These are phyloP conservation scores for Candida sp. DNA, from an alignment of 1,139 yeast genomes.

Conservation along the genomic window DNA sequence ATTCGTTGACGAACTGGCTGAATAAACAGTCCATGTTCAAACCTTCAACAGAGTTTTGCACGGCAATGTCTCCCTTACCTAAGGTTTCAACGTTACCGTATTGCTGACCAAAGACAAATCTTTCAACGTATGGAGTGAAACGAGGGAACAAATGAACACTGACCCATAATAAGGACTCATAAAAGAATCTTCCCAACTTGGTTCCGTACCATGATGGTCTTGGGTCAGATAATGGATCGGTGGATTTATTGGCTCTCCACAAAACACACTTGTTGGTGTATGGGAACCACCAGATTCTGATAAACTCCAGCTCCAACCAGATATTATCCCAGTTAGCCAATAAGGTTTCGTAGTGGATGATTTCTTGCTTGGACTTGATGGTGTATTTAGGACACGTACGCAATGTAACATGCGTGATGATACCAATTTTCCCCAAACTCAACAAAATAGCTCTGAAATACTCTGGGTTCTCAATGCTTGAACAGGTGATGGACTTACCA, in stretches of 20 bases:
- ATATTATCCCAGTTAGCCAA: slow-evolving; percentile 69
- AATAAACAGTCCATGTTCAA: slow-evolving; percentile 96
- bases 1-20: slow-evolving; percentile 94
- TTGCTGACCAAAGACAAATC: slow-evolving; percentile 83
- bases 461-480: slow-evolving; percentile 68
- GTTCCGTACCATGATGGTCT: slow-evolving; percentile 89
- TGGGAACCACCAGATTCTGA: slow-evolving; percentile 98
- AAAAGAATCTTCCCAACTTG: slow-evolving; percentile 72
- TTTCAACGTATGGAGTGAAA: slow-evolving; percentile 83
- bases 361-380: slow-evolving; percentile 81
- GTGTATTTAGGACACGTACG: slow-evolving; percentile 87
- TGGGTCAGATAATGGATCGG: slow-evolving; percentile 67
- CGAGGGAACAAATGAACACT: slow-evolving; percentile 76
- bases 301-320: slow-evolving; percentile 92
- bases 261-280: slow-evolving; percentile 83
- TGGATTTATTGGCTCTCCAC: slow-evolving; percentile 85
- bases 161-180: slow-evolving; percentile 79
- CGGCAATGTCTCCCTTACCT: slow-evolving; percentile 69
- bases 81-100: slow-evolving; percentile 77
- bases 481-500: slow-evolving; percentile 75
- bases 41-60: slow-evolving; percentile 84
- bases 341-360: slow-evolving; percentile 75
- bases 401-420: slow-evolving; percentile 86
- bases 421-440: slow-evolving; percentile 91
- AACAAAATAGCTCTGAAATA: slow-evolving; percentile 84